phyloP scores from a whole-genome alignment of 495 filamentous ascomycete genomes.

The Oidiodendron maius region DNA sequence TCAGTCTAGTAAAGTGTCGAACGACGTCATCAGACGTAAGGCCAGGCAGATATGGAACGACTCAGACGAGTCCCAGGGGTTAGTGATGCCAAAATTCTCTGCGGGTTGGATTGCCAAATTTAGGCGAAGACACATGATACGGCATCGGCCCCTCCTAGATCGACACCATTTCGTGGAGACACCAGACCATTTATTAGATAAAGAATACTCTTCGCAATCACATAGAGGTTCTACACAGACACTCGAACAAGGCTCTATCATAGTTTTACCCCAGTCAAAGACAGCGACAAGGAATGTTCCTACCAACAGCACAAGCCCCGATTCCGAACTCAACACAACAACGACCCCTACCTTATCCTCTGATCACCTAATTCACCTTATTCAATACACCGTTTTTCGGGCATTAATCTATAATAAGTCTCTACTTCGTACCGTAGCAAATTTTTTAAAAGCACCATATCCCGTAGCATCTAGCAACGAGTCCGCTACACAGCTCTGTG shows the following conservation, averaged over 20 bases:
- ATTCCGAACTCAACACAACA: background rate
- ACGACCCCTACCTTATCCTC: conserved; percentile 6
- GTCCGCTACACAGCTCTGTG: conserved; percentile 7
- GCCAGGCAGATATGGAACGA: conserved; percentile 7
- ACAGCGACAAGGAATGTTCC: background rate
- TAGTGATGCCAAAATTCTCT: conserved; percentile 9
- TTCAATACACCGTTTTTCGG: conserved; percentile 14
- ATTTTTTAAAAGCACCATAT: background rate
- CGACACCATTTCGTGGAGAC: background rate
- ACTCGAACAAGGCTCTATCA: background rate
- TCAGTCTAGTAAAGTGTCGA: conserved; percentile 3
- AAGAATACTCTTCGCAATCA: background rate
- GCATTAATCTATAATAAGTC: conserved; percentile 13
- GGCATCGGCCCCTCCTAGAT: background rate
- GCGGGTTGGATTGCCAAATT: conserved; percentile 9
- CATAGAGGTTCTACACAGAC: background rate
- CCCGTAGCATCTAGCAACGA: background rate
- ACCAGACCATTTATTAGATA: conserved; percentile 1
- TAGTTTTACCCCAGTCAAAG: background rate
- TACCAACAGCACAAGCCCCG: background rate
- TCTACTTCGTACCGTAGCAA: background rate
- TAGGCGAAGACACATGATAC: conserved; percentile 3
- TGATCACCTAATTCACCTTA: conserved; percentile 15
- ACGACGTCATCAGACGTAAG: conserved; percentile 4
- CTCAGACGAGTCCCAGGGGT: conserved; percentile 1